Evolutionary conservation across 2,329 filamentous ascomycete genomes (phyloP).

Genomic region (Colletotrichum sp.): DNA sequence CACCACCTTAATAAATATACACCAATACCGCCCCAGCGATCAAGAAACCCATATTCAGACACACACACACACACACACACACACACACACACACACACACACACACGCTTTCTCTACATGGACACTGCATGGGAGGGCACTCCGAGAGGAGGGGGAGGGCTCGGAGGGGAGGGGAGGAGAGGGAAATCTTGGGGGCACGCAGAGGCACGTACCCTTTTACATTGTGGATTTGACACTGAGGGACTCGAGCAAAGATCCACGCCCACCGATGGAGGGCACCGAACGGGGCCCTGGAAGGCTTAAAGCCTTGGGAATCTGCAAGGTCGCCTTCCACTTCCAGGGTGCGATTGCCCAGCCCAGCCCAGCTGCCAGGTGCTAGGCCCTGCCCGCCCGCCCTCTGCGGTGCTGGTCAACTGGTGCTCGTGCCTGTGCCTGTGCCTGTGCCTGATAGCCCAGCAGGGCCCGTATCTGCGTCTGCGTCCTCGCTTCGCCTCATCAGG

Average conservation of each 20-base stretch:
- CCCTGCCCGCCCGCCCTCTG: background rate
- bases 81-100: too few relatives aligned
- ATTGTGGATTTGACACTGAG: background rate
- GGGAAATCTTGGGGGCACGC: background rate
- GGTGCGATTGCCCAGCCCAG: background rate
- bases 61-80: too few relatives aligned
- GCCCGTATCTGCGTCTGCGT: background rate
- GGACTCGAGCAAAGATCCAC: background rate
- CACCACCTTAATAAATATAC: too few relatives aligned
- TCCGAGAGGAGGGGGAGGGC: background rate
- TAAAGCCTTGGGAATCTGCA: background rate
- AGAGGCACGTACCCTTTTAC: background rate
- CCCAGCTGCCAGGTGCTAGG: background rate
- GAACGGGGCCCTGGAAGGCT: background rate
- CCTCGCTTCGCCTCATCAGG: background rate
- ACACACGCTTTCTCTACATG: background rate
- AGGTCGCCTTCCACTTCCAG: background rate
- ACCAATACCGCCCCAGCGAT: too few relatives aligned
- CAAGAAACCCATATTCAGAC: too few relatives aligned
- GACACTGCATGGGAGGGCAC: background rate
- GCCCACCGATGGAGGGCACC: background rate
- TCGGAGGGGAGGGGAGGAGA: background rate
- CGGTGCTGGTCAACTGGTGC: background rate
- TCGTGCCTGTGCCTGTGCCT: background rate
- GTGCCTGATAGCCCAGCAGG: background rate